A percentile compares a stretch with the other conserved stretches of the same genome.
phyloP scores from a whole-genome alignment of 176 grass and related monocot species.

The Oryza rufipogon region DNA sequence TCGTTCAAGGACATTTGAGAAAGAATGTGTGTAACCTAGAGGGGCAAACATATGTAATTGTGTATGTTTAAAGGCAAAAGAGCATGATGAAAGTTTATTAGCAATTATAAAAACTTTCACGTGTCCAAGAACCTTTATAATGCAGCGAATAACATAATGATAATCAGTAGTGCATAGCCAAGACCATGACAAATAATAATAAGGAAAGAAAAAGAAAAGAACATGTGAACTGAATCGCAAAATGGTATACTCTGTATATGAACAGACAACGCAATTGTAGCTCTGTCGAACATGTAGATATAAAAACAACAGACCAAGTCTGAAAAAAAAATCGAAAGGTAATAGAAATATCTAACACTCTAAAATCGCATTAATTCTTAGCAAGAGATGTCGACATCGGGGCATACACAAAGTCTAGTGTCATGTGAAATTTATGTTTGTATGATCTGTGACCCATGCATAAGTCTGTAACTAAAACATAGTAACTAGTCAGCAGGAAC shows the following conservation, averaged over 20 bases:
- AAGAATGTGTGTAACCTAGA: neutral
- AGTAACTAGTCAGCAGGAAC: conserved; percentile 6
- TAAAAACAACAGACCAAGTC: neutral
- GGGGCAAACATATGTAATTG: neutral
- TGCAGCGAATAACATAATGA: neutral
- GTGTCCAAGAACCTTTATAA: neutral
- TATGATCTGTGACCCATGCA: neutral
- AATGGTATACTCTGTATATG: neutral
- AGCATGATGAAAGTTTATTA: neutral
- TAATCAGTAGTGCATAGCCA: neutral
- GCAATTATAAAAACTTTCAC: neutral
- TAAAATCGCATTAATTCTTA: neutral
- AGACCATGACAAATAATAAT: neutral
- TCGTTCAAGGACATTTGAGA: conserved; percentile 1
- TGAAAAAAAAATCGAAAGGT: neutral
- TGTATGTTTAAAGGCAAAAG: neutral
- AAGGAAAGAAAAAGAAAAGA: neutral
- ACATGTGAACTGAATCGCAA: neutral
- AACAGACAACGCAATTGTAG: neutral
- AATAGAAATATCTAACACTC: neutral
- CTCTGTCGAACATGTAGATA: neutral
- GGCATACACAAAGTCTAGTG: neutral
- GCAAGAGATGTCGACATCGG: neutral
- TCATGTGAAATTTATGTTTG: neutral
- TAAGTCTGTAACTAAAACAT: neutral